Base-by-base conservation (phyloP, 1,284 basidiomycete species). In the Fomitopsis pinicola region DNA sequence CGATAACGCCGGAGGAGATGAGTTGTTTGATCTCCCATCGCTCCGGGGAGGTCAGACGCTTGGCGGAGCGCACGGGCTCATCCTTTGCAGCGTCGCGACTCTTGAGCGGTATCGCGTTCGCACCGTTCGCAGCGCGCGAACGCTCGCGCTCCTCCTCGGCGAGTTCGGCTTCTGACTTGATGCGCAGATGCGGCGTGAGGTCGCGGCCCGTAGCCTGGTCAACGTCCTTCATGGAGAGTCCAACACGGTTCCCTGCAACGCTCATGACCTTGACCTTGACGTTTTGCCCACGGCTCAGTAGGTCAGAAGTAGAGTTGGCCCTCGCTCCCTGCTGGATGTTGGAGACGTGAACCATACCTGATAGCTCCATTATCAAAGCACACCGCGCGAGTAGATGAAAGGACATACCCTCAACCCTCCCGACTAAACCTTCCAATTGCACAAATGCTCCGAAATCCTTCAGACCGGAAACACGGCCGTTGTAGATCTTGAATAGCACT, bases 11-110 rank as follows among this genome's bases (percentile, higher is more conserved):
- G 45, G 95, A 97, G 0, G 97, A 94, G 64, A 99, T 98, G 62
- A 99, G 86, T 75, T 99, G 97, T 75, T 98, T 98, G 75, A 99
- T 94, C 78, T 99, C 97, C 94, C 97, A 99, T 26, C 97, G 87
- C 75, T 99, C 97, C 0, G 97, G 97, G 30, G 94, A 96, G 1
- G 97, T 97, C 60, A 99, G 78, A 17, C 97, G 87, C 73, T 97
- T 97, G 1, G 94, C 94, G 17, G 91, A 92, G 26, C 91, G 82
- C 17, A 86, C 80, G 19, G 77, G 74, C 40, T 74, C 69, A 75
- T 84, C 82, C 56, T 83, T 82, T 61, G 78, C 78, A 17, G 82
- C 78, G 48, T 81, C 81, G 19, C 68, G 67, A 10, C 71, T 69
- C 53, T 66, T 68, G 50, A 87, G 79, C 56, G 84, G 91, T 60